Percentiles rank a stretch among this genome's conserved stretches.
Conservation (phyloP, 345 rosid genomes). For the Populus pruinosa region DNA sequence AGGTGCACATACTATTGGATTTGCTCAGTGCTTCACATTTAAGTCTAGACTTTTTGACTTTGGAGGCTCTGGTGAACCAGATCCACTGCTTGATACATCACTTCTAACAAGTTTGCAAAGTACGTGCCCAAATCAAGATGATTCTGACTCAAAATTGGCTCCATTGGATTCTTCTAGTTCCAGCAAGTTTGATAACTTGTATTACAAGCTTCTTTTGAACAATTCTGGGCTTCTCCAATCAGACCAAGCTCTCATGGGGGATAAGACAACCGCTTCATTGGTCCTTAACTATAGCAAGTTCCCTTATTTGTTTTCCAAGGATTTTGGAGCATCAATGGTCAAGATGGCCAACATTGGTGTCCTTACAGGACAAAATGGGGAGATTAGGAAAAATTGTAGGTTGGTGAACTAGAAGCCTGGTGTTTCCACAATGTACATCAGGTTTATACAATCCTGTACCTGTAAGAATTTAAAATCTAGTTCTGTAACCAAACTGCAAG, state of each 20-base stretch:
- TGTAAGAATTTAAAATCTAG: not conserved
- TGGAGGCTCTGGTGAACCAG: conserved; percentile 51
- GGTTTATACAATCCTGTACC: not conserved
- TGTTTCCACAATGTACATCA: conserved; percentile 1
- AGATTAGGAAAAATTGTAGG: conserved; percentile 71
- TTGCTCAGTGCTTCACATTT: conserved; percentile 69
- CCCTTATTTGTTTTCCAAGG: conserved; percentile 52
- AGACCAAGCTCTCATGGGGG: conserved; percentile 60
- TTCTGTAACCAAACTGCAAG: not conserved
- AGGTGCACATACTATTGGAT: conserved; percentile 69
- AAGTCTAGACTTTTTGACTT: conserved; percentile 61
- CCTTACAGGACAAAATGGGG: conserved; percentile 70
- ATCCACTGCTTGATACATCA: conserved; percentile 49
- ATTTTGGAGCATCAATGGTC: conserved; percentile 68
- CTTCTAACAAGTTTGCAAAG: conserved; percentile 41
- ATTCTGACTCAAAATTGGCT: conserved; percentile 44
- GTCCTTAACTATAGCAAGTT: conserved; percentile 51
- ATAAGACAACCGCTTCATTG: conserved; percentile 51
- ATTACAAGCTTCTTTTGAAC: conserved; percentile 42
- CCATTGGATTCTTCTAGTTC: conserved; percentile 41
- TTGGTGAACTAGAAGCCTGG: conserved; percentile 40
- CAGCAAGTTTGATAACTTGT: conserved; percentile 50
- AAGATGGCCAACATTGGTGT: conserved; percentile 80
- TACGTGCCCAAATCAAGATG: conserved; percentile 47
- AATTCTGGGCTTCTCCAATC: conserved; percentile 61